Conservation (phyloP, 129 eudicot species). For the Lonicera japonica region DNA sequence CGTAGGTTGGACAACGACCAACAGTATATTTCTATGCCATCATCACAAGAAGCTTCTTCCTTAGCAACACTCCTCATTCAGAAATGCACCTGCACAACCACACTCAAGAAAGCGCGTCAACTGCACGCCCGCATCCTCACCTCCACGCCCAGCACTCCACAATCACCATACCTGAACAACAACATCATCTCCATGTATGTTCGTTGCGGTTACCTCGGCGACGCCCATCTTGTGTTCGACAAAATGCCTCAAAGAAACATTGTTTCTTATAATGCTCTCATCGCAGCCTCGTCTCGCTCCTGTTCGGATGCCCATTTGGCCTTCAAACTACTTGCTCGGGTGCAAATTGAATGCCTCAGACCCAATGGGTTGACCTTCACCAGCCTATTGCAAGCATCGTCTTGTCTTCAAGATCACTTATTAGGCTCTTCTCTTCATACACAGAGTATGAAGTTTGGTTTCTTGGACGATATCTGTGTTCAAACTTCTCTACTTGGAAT, state of each 20-base stretch:
- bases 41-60: conserved; percentile 36
- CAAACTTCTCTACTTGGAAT: conserved; percentile 67
- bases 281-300: conserved; percentile 55
- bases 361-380: conserved; percentile 62
- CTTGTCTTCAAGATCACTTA: conserved; percentile 19
- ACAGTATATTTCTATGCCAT: conserved; percentile 18
- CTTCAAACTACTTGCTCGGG: conserved; percentile 28
- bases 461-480: conserved; percentile 45
- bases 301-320: conserved; percentile 21
- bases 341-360: conserved; percentile 32
- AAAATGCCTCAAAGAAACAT: conserved; percentile 63
- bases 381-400: conserved; percentile 58
- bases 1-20: background rate
- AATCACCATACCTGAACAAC: conserved; percentile 55
- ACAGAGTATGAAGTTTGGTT: conserved; percentile 41
- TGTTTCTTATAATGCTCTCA: conserved; percentile 66
- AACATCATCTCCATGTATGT: conserved; percentile 73
- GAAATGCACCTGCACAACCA: conserved; percentile 46
- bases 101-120: conserved; percentile 49
- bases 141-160: conserved; percentile 29
- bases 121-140: conserved; percentile 78
- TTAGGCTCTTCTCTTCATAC: conserved; percentile 53
- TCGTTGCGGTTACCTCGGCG: conserved; percentile 42
- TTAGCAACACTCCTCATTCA: conserved; percentile 34
- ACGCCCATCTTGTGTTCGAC: conserved; percentile 53